Conservation (phyloP, 768 basidiomycete species). For the Galerina marginata region DNA sequence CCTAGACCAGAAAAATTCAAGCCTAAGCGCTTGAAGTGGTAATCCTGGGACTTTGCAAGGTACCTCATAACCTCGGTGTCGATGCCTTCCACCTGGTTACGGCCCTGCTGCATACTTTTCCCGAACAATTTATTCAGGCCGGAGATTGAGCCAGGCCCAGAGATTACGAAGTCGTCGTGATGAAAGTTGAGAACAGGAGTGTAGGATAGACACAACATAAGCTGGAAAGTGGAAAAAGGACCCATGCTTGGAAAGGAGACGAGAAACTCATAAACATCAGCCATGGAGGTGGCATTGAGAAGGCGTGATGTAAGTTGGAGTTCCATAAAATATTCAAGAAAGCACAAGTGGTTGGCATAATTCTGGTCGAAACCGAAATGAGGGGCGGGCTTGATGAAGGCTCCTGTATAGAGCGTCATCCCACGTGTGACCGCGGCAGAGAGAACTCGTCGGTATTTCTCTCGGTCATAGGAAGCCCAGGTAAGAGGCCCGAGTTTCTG, state of each 20-base stretch:
- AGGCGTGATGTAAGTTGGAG: conserved; percentile 56
- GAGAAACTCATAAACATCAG: conserved; percentile 67
- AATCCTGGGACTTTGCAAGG: conserved; percentile 61
- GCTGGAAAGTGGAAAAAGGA: conserved; percentile 76
- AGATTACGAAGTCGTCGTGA: conserved; percentile 70
- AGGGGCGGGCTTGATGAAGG: conserved; percentile 77
- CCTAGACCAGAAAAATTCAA: conserved; percentile 59
- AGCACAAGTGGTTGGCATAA: conserved; percentile 66
- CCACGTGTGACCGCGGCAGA: conserved; percentile 41
- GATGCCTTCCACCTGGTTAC: conserved; percentile 36
- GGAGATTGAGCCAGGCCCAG: conserved; percentile 69
- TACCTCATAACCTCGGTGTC: conserved; percentile 68
- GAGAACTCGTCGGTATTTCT: conserved; percentile 60
- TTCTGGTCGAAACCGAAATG: conserved; percentile 50
- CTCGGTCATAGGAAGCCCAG: conserved; percentile 62
- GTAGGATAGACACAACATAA: conserved; percentile 64
- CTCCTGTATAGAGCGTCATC: conserved; percentile 63
- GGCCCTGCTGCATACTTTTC: conserved; percentile 38
- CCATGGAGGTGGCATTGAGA: conserved; percentile 54
- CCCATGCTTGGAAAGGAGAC: conserved; percentile 72
- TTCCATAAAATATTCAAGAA: conserved; percentile 66
- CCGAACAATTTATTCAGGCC: conserved; percentile 77
- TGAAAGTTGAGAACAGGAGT: conserved; percentile 63
- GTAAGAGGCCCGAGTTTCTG: conserved; percentile 59
- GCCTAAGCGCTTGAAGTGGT: conserved; percentile 66